These are phyloP conservation scores for Moesziomyces parantarcticus DNA, from an alignment of 1,284 basidiomycete species.

Conservation along the genomic window DNA sequence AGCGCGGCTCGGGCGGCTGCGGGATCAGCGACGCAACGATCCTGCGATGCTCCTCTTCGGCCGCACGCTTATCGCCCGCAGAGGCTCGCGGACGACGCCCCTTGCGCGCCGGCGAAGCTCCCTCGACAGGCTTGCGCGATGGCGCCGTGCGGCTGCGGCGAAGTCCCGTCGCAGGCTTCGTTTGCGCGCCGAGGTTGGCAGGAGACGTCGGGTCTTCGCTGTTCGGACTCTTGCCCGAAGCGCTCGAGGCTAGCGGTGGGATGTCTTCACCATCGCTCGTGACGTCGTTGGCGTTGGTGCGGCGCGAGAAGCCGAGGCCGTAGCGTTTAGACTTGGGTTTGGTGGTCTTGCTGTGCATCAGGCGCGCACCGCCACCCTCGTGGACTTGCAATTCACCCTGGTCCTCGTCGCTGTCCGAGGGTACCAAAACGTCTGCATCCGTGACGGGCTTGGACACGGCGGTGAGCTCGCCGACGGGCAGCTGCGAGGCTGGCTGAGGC, in stretches of 20 bases:
- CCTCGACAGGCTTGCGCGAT: conserved; percentile 37
- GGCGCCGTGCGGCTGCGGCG: conserved; percentile 46
- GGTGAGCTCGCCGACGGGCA: conserved; percentile 57
- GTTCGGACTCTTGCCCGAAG: conserved; percentile 21
- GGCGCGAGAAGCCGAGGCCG: conserved; percentile 21
- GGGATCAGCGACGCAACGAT: conserved; percentile 47
- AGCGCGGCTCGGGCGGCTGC: conserved; percentile 36
- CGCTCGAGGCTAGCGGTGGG: conserved; percentile 14
- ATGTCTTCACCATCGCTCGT: conserved; percentile 28
- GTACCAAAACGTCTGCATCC: conserved; percentile 42
- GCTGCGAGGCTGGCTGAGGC: conserved; percentile 53
- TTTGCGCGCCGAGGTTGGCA: neutral
- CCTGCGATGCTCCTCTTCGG: conserved; percentile 38
- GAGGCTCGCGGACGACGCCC: conserved; percentile 42
- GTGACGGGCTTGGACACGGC: conserved; percentile 49
- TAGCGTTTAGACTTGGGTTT: conserved; percentile 33
- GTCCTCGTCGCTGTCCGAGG: conserved; percentile 67
- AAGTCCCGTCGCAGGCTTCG: conserved; percentile 32
- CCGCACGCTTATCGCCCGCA: conserved; percentile 37
- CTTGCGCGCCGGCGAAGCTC: conserved; percentile 29
- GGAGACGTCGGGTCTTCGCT: conserved; percentile 6
- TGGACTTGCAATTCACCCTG: conserved; percentile 62
- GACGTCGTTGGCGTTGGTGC: conserved; percentile 11
- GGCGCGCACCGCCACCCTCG: conserved; percentile 62
- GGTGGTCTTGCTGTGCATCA: conserved; percentile 48